Evolutionary conservation across 495 filamentous ascomycete genomes (phyloP), one percentile per base, ranked within the genome.

Genomic region (Penicillium mononematosum): DNA sequence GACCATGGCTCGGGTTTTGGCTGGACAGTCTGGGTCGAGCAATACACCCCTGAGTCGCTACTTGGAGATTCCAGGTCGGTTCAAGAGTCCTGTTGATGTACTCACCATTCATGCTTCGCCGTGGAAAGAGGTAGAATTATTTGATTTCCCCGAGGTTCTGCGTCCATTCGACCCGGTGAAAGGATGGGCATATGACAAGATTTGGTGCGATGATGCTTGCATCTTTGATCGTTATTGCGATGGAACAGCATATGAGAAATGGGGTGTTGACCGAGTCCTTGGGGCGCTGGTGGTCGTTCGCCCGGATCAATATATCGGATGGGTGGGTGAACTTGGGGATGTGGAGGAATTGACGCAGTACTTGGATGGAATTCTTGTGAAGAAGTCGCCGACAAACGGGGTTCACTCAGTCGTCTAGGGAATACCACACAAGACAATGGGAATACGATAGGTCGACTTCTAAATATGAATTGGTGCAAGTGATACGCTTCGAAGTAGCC

Each of bases 271-370:
- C 60, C 68, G 61, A 43, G 72, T 80, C 51, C 75, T 62, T n/a
- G 87, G 87, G 0, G 84, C 81, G 53, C 66, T 87, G 8, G 80
- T 88, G 8, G 73, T 83, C 46, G 24, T 77, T 14, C 63, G 85
- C 29, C 86, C 85, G 4, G 86, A 88, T 75, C 81, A 85, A 60
- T 83, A 88, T 69, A 81, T 88, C 34, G 80, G 80, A 1, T 85
- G 76, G 77, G 73, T 85, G 16, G 82, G 83, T 3, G 76, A 79
- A 31, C 39, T 87, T 31, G 81, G 83, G 44, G 81, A 83, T 59
- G 69, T 81, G 29, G 64, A 70, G 5, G 72, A 67, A 16, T 52
- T 85, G 56, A 66, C 64, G 16, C 11, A 39, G 1, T 76, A 74
- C 25, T 71, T 76, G 36, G 61, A 65, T 6, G 63, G 64, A 8